phyloP scores from a whole-genome alignment of 257 asterid species.

The Gardenia jasminoides region DNA sequence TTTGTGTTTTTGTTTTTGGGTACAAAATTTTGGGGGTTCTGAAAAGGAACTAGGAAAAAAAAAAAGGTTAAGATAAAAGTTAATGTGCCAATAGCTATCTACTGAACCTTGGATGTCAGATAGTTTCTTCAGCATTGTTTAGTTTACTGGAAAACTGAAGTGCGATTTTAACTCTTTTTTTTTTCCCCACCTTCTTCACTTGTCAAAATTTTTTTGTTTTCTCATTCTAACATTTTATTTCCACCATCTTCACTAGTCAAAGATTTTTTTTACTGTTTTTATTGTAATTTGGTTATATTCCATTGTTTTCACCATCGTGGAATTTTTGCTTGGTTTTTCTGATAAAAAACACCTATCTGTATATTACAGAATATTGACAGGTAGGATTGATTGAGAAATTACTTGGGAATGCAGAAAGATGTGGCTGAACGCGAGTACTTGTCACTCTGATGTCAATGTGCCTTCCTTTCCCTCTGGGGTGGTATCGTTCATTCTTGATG shows the following conservation, averaged over 20 bases:
- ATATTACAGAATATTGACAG: constrained; percentile 29
- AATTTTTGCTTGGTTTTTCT: neutral
- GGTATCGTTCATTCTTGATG: constrained; percentile 16
- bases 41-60: too few species aligned
- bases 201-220: neutral
- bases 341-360: constrained; percentile 4
- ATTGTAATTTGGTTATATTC: too few species aligned
- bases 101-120: neutral
- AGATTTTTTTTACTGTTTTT: neutral
- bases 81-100: neutral
- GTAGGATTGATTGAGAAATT: constrained; percentile 20
- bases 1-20: too few species aligned
- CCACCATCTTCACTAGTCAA: too few species aligned
- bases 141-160: too few species aligned
- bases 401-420: constrained; percentile 53
- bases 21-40: too few species aligned
- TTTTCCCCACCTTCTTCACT: neutral
- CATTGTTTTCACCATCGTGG: neutral
- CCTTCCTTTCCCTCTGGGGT: constrained; percentile 17
- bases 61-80: too few species aligned
- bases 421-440: constrained; percentile 29
- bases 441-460: constrained; percentile 16
- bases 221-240: too few species aligned
- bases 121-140: neutral
- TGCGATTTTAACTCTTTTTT: neutral